Base-by-base conservation (phyloP, 208 protist genomes). In the Leishmania tropica region DNA sequence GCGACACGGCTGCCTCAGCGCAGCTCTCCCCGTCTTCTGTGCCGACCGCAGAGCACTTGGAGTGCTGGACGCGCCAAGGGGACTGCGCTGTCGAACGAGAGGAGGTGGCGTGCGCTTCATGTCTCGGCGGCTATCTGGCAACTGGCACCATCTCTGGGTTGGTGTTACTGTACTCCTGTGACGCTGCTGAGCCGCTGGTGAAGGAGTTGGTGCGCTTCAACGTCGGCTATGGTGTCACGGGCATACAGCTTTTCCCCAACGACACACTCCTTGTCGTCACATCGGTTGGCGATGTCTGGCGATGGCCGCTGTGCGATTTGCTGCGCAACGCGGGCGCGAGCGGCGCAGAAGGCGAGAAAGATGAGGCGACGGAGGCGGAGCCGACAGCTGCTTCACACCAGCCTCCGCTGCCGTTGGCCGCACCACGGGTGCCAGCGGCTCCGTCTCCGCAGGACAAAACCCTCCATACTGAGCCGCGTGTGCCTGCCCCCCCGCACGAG, bases 231-330 rank as follows among this genome's bases (percentile, higher is more conserved):
- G 81, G 85, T 19, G 95, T 97, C 62, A 85, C 89, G 40, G 87
- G 88, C 8, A 82, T 92, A 80, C 93, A 96, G 80, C 84, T 96
- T 10, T 95, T 92, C 80, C 56, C 71, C 0, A 83, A 92, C 48
- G 86, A 87, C 28, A 88, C 83, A 60, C 76, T 97, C 75, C 71
- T 96, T 1, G 95, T 96, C 24, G 90, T 97, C 40, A 96, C 93
- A 11, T 88, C 83, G 47, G 84, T 81, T 24, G 93, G 95, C 3
- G 93, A 97, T 85, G 91, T 97, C 42, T 97, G 95, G 93, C 83
- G 87, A 58, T 97, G 95, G 93, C 86, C 93, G 51, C 68, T 96
- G 40, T 45, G 40, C 19, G 92, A 97, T 73, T 78, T 97, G 37
- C 75, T 97, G 7, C 67, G 37, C 47, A 68, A 31, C 51, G 54